Evolutionary conservation across 2,329 filamentous ascomycete genomes (phyloP).

Genomic region (Colletotrichum gloeosporioides): DNA sequence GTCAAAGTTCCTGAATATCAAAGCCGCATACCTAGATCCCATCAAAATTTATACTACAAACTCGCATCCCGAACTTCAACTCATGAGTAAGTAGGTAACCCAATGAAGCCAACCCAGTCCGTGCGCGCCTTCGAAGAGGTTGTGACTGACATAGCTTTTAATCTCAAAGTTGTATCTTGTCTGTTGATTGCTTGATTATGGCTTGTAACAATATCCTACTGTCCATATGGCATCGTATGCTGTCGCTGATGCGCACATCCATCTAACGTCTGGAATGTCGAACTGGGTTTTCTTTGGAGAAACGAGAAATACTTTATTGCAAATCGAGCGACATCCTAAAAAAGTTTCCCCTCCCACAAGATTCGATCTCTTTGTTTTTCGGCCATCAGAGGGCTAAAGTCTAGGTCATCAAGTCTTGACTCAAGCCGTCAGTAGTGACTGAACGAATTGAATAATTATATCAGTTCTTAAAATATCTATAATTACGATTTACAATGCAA

Average conservation of each 20-base stretch:
- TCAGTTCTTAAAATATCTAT: neutral
- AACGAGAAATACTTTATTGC: neutral
- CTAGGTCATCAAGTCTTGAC: neutral
- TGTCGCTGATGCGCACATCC: neutral
- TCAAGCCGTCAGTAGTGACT: neutral
- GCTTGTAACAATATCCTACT: neutral
- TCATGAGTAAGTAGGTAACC: neutral
- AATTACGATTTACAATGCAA: neutral
- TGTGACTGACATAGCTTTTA: neutral
- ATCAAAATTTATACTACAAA: neutral
- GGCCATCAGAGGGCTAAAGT: neutral
- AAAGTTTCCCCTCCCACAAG: neutral
- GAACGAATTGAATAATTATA: neutral
- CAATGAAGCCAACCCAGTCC: neutral
- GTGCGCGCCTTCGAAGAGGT: neutral
- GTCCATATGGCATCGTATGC: neutral
- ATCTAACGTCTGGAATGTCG: neutral
- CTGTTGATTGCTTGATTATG: neutral
- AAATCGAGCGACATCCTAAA: neutral
- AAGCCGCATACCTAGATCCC: neutral
- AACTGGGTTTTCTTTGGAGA: neutral
- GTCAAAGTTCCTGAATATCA: rapidly evolving
- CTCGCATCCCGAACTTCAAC: neutral
- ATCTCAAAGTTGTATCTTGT: neutral
- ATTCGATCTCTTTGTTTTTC: neutral